A percentile compares a stretch with the other conserved stretches of the same genome.
Conservation (phyloP, 2,329 filamentous ascomycete species). For the Colletotrichum chlorophyti region DNA sequence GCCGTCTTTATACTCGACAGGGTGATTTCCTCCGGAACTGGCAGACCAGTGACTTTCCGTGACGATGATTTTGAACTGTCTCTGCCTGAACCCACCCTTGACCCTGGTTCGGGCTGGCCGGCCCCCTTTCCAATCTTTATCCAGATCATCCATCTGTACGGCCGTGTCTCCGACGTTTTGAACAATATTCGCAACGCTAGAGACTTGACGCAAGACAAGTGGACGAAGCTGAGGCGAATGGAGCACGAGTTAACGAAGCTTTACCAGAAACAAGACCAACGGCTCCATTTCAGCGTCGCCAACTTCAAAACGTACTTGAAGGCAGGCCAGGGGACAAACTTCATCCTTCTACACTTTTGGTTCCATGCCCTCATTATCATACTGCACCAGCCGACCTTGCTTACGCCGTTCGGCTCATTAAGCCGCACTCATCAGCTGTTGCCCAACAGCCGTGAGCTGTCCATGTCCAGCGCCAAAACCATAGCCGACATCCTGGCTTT, state of each 20-base stretch:
- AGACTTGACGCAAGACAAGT: constrained; percentile 77
- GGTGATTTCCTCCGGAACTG: constrained; percentile 87
- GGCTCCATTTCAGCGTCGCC: constrained; percentile 81
- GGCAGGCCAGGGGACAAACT: constrained; percentile 82
- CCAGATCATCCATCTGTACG: constrained; percentile 85
- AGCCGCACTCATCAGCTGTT: constrained; percentile 73
- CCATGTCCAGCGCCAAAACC: constrained; percentile 90
- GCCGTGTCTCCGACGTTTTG: constrained; percentile 81
- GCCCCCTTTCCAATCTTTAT: constrained; percentile 82
- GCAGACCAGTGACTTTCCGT: constrained; percentile 80
- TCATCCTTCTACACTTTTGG: constrained; percentile 88
- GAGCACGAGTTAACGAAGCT: constrained; percentile 77
- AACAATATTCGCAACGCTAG: constrained; percentile 79
- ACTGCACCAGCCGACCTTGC: constrained; percentile 81
- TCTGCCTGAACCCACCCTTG: constrained; percentile 61
- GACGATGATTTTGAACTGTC: constrained; percentile 86
- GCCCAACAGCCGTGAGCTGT: constrained; percentile 79
- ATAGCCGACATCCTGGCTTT: constrained; percentile 90
- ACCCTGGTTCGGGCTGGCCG: constrained; percentile 71
- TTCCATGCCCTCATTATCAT: constrained; percentile 88
- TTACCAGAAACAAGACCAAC: constrained; percentile 76
- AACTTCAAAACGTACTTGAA: constrained; percentile 89
- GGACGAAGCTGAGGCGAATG: constrained; percentile 76
- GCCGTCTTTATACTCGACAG: constrained; percentile 87
- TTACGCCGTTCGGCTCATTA: constrained; percentile 74